A percentile compares a stretch with the other conserved stretches of the same genome.
phyloP scores from a whole-genome alignment of 495 filamentous ascomycete species.

The Daldinia childiae region DNA sequence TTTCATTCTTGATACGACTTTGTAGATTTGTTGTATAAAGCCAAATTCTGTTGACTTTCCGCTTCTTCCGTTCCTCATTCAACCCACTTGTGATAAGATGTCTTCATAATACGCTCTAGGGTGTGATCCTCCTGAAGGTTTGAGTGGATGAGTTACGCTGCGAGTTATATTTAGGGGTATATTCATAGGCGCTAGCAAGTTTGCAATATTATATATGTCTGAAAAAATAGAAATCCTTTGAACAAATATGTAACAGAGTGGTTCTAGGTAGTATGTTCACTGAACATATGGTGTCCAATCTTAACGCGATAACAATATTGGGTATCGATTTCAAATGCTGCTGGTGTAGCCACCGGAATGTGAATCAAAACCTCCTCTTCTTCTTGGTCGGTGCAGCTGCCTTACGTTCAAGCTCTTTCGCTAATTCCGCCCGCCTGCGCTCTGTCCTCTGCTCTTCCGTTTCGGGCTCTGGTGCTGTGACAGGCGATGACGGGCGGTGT shows the following conservation, averaged over 20 bases:
- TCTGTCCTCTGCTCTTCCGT: constrained; percentile 64
- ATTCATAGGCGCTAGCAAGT: too few relatives aligned
- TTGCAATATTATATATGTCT: too few relatives aligned
- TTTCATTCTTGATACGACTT: too few relatives aligned
- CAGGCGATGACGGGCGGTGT: constrained; percentile 23
- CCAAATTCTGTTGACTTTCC: too few relatives aligned
- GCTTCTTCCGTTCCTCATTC: too few relatives aligned
- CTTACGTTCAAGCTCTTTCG: constrained; percentile 70
- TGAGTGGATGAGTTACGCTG: too few relatives aligned
- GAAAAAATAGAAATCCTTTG: too few relatives aligned
- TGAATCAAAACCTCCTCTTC: constrained; percentile 68
- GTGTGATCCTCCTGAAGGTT: too few relatives aligned
- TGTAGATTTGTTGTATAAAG: too few relatives aligned
- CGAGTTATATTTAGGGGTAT: too few relatives aligned
- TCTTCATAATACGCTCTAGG: too few relatives aligned
- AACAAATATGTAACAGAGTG: neutral
- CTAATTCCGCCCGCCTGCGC: constrained; percentile 69
- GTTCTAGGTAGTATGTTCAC: neutral
- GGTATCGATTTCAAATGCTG: constrained; percentile 28
- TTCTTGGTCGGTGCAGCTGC: constrained; percentile 71
- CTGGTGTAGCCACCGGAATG: neutral
- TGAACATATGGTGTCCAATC: constrained; percentile 10
- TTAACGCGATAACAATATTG: constrained; percentile 12
- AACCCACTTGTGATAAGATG: too few relatives aligned
- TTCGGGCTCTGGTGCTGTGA: constrained; percentile 28